Evolutionary conservation across 2,329 filamentous ascomycete species (phyloP).

Genomic region (Hypoxylon sp.): DNA sequence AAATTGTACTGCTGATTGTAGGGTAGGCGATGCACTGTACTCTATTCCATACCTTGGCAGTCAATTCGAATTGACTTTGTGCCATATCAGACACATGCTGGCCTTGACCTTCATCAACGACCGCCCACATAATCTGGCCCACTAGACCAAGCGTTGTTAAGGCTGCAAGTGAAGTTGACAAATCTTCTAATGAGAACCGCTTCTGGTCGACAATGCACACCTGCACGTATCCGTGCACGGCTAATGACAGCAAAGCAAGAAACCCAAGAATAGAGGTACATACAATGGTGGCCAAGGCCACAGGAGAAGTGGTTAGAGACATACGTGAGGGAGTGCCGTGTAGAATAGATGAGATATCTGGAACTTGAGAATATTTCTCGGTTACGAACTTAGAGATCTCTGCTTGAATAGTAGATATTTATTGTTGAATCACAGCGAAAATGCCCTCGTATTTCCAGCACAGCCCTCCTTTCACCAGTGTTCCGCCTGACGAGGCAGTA

Average conservation of each 20-base stretch:
- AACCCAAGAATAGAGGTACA: constrained; percentile 23
- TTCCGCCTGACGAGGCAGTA: background rate
- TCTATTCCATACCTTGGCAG: constrained; percentile 22
- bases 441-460: background rate
- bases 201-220: background rate
- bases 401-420: background rate
- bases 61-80: constrained; percentile 22
- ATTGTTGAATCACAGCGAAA: background rate
- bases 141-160: constrained; percentile 23
- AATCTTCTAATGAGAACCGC: constrained; percentile 1
- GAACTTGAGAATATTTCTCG: background rate
- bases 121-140: constrained; percentile 35
- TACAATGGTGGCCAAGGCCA: constrained; percentile 51
- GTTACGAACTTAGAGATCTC: background rate
- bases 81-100: constrained; percentile 29
- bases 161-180: constrained; percentile 11
- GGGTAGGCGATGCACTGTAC: background rate
- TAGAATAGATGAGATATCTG: background rate
- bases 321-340: background rate
- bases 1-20: background rate
- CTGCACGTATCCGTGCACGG: constrained; percentile 7
- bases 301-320: constrained; percentile 46
- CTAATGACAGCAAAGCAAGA: constrained; percentile 20
- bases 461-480: background rate
- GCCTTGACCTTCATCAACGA: constrained; percentile 35